Base-by-base conservation (phyloP, 2,329 filamentous ascomycete species). In the Pestalotiopsis sp. region DNA sequence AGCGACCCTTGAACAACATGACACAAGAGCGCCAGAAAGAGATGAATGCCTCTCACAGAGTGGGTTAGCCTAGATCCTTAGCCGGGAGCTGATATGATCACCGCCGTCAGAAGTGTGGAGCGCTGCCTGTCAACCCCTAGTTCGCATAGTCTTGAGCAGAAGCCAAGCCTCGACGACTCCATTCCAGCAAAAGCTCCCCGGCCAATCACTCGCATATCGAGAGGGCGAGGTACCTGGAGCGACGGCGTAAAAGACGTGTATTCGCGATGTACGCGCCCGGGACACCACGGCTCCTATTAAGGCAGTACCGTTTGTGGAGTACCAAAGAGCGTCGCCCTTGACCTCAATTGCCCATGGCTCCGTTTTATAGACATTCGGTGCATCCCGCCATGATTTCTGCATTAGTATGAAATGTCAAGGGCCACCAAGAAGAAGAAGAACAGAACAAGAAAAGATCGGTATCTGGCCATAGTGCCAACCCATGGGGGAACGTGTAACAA, bases 281-380 rank as follows among this genome's bases (percentile, higher is more conserved):
- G n/a, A 27, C 27, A 36, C n/a, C 14, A 23, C 25, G 57, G 17
- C 23, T 27, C 25, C 57, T 27, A 59, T 52, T 52, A 59, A 59
- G 57, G 57, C 23, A 59, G 27, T 59, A 59, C 27, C 27, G 23
- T 36, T 27, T 59, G 27, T 36, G 57, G 25, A 59, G 57, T 59
- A 59, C 23, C 45, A 52, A 23, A 52, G 20, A 52, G 45, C 23
- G 17, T 52, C 45, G 20, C n/a, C 45, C n/a, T 52, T 52, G 45
- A 52, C 27, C 11, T 59, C 20, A 36, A 13, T 23, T 41, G 36
- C 27, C 61, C 61, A 25, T 52, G 23, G 63, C 17, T 66, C 63
- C 63, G 49, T 56, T 57, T 66, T 66, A 66, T 66, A 66, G 63
- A 57, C 63, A 27, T 66, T 66, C 25, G 45, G 63, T 66, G 63